A percentile compares a stretch with the other conserved stretches of the same genome.
Evolutionary conservation across 1,284 basidiomycete genomes (phyloP).

Genomic region (Leucoagaricus sp.): DNA sequence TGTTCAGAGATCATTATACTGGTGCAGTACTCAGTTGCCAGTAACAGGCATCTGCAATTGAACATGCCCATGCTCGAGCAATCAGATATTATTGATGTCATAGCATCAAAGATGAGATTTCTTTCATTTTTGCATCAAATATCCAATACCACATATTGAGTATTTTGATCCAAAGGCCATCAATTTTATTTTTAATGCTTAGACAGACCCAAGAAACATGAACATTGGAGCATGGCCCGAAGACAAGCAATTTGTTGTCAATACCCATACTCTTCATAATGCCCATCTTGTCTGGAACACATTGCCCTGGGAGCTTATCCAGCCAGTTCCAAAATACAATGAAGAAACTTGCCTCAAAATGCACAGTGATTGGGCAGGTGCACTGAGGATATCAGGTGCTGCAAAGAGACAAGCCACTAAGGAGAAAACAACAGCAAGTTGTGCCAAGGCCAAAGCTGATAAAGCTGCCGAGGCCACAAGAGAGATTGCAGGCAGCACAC

Average conservation of each 20-base stretch:
- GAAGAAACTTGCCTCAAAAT: not conserved
- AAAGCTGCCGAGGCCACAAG: not conserved
- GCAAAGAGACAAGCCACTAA: not conserved
- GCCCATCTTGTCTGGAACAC: not conserved
- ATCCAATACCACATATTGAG: no score
- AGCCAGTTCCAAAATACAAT: not conserved
- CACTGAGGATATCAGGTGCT: not conserved
- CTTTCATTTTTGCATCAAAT: not conserved
- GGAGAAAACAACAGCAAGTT: not conserved
- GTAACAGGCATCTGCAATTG: slow-evolving; percentile 10
- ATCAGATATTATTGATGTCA: not conserved
- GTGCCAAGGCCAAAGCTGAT: not conserved
- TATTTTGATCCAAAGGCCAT: slow-evolving; percentile 19
- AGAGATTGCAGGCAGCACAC: not conserved
- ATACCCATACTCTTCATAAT: slow-evolving; percentile 15
- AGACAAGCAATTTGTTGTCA: slow-evolving; percentile 10
- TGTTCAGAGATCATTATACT: not conserved
- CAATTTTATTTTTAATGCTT: slow-evolving; percentile 25
- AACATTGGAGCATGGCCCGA: not conserved
- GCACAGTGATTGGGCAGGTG: not conserved
- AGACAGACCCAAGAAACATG: slow-evolving; percentile 22
- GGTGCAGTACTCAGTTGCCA: slow-evolving; percentile 7
- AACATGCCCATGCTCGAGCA: slow-evolving; percentile 16
- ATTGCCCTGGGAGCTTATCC: slow-evolving; percentile 8
- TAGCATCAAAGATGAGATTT: not conserved